Evolutionary conservation across 1,139 yeast species (phyloP).

Genomic region (Debaryomycetaceae sp.): DNA sequence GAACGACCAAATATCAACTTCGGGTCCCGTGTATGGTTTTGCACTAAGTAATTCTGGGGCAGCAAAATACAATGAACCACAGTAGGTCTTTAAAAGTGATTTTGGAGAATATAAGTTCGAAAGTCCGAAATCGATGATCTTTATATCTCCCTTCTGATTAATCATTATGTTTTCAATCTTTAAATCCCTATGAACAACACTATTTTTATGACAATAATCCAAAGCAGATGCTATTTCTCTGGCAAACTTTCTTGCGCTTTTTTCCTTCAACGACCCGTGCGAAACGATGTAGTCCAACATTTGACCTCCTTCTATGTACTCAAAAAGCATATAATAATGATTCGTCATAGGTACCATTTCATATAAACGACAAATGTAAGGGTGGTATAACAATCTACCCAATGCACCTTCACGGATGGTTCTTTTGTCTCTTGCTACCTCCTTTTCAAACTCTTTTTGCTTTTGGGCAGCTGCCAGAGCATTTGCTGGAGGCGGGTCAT

Average conservation of each 20-base stretch:
- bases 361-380: slow-evolving; percentile 85
- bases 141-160: slow-evolving; percentile 88
- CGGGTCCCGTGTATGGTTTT: slow-evolving; percentile 91
- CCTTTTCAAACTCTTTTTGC: slow-evolving; percentile 77
- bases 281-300: slow-evolving; percentile 96
- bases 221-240: slow-evolving; percentile 95
- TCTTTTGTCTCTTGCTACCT: slow-evolving; percentile 85
- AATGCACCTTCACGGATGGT: slow-evolving; percentile 94
- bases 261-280: slow-evolving; percentile 92
- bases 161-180: slow-evolving; percentile 97
- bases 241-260: slow-evolving; percentile 92
- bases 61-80: slow-evolving; percentile 97
- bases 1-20: slow-evolving; percentile 97
- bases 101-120: slow-evolving; percentile 80
- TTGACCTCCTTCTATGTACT: slow-evolving; percentile 96
- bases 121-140: slow-evolving; percentile 93
- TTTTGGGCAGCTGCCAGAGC: slow-evolving; percentile 58
- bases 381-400: slow-evolving; percentile 87
- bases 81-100: slow-evolving; percentile 80
- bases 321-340: slow-evolving; percentile 95
- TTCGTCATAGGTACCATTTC: slow-evolving; percentile 97
- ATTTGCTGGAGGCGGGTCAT: slow-evolving; percentile 60
- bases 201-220: slow-evolving; percentile 89
- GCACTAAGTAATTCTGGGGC: slow-evolving; percentile 96
- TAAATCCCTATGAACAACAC: slow-evolving; percentile 93